Base-by-base conservation (phyloP, 2,329 filamentous ascomycete species). In the Colletotrichum endophyticum region DNA sequence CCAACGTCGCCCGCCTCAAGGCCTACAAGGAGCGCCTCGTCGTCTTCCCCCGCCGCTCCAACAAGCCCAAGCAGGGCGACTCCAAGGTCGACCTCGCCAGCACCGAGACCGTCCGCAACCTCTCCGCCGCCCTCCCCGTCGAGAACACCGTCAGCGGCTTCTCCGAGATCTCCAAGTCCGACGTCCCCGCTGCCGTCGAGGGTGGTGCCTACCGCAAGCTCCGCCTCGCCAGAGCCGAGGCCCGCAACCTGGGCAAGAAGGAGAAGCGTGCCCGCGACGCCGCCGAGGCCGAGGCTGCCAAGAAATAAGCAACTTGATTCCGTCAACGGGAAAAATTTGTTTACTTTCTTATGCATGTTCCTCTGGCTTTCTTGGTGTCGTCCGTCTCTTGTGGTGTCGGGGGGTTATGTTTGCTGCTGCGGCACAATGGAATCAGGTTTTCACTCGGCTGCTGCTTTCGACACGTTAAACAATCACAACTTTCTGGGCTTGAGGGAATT, bases 1-100 rank as follows among this genome's bases (percentile, higher is more conserved):
- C 92, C 92, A 99, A 99, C 90, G 96, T 99, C 84, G 95, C 95
- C 88, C 97, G 97, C 86, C 95, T 99, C 86, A 96, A 98, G 93
- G 95, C 95, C 87, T 99, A 98, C 96, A 95, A 94, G 91, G 93
- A 94, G 86, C 95, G 96, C 86, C 91, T 99, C 85, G 98, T 99
- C 88, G 93, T 99, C 87, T 98, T 99, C 92, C 97, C 97, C 87
- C 95, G 96, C 92, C 96, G 95, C 90, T 93, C 93, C 87, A 96
- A 96, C 90, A 93, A 97, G 90, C 92, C 94, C 90, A 98, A 98
- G 95, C 94, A 94, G 87, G 95, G 95, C 88, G 95, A 98, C 89
- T 94, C 94, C 88, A 95, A 95, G 86, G 95, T 96, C 93, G 93
- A 97, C 89, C 84, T 90, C 81, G 88, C 87, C 86, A 94, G 93